Percentiles rank a stretch among this genome's conserved stretches.
Conservation (phyloP, 306 rosid species). For the Malus orientalis region DNA sequence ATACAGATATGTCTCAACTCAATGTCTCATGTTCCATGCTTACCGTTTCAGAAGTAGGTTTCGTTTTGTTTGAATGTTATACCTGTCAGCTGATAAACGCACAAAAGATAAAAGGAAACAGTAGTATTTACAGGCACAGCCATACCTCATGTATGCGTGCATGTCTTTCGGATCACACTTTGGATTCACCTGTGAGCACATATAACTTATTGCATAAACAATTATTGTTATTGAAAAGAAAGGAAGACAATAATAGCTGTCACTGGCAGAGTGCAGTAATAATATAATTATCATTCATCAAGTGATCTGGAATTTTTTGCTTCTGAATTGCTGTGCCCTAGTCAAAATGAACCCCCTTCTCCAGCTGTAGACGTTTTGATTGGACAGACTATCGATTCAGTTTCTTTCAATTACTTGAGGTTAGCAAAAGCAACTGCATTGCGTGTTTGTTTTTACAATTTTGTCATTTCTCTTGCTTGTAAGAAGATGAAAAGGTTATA, state of each 20-base stretch:
- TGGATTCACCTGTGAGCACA: not conserved
- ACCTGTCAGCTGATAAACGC: not conserved
- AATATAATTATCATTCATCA: not conserved
- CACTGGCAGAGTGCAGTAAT: not conserved
- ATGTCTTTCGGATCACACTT: not conserved
- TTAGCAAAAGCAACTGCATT: not conserved
- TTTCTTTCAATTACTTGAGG: not conserved
- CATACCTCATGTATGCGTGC: not conserved
- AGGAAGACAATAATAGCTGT: slow-evolving; percentile 1
- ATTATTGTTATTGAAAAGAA: not conserved
- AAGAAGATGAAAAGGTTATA: too few relatives aligned
- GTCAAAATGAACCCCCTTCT: slow-evolving; percentile 8
- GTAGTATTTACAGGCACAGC: not conserved
- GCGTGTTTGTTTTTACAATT: not conserved
- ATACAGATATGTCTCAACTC: not conserved
- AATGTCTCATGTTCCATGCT: not conserved
- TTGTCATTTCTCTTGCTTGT: not conserved
- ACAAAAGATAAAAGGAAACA: not conserved
- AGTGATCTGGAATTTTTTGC: not conserved
- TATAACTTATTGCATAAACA: not conserved
- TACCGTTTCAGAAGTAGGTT: not conserved
- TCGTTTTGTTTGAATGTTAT: not conserved
- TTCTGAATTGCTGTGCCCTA: not conserved
- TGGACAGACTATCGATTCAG: slow-evolving; percentile 15
- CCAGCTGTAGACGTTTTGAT: not conserved